Conservation (phyloP, 1,284 basidiomycete species). For the Laetiporus sulphureus region DNA sequence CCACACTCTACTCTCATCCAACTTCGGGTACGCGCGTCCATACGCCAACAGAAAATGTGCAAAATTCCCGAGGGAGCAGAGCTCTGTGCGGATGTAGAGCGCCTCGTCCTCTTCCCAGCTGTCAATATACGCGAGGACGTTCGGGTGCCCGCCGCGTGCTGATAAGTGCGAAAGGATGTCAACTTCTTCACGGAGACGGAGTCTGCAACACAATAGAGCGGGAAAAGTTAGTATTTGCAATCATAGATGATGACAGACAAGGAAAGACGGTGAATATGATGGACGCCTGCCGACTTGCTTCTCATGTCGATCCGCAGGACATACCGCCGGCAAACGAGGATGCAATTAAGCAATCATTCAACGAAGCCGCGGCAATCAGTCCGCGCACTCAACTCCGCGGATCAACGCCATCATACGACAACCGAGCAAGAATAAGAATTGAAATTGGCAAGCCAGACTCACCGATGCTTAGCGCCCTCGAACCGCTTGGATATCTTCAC, state of each 20-base stretch:
- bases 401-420: no score
- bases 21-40: conserved; percentile 74
- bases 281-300: no score
- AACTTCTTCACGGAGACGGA: conserved; percentile 92
- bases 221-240: neutral
- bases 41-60: conserved; percentile 92
- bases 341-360: no score
- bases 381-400: no score
- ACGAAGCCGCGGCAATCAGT: no score
- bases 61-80: conserved; percentile 91
- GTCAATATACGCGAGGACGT: conserved; percentile 88
- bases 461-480: conserved; percentile 89
- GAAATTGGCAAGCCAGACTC: conserved; percentile 25
- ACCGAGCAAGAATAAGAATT: neutral
- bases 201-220: conserved; percentile 41
- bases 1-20: conserved; percentile 96
- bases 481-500: conserved; percentile 95
- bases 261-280: no score
- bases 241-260: neutral
- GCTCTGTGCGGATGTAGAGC: conserved; percentile 91
- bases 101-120: conserved; percentile 95
- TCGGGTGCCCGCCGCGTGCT: conserved; percentile 41
- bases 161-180: conserved; percentile 83
- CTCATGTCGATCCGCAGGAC: no score
- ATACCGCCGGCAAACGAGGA: no score